These are phyloP conservation scores for Neonectria coccinea DNA, from an alignment of 2,329 filamentous ascomycete genomes.

Conservation along the genomic window DNA sequence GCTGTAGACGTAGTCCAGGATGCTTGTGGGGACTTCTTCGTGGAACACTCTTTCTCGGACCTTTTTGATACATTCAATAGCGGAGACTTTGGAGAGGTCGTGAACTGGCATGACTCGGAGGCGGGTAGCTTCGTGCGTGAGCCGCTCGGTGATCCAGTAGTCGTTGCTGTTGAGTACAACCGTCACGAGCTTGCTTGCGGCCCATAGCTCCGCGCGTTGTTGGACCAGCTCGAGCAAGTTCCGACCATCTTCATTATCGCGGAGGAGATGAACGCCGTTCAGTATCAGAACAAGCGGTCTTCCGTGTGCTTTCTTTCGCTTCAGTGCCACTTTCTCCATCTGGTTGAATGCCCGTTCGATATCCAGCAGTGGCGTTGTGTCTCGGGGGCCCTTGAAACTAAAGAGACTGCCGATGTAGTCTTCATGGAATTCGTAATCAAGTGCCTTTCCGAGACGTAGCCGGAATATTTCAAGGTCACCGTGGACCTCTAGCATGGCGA, in stretches of 20 bases:
- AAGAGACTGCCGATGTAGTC: slow-evolving; percentile 79
- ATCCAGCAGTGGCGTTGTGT: slow-evolving; percentile 75
- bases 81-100: slow-evolving; percentile 61
- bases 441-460: slow-evolving; percentile 75
- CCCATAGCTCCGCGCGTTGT: slow-evolving; percentile 79
- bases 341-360: slow-evolving; percentile 81
- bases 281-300: slow-evolving; percentile 74
- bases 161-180: slow-evolving; percentile 68
- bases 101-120: slow-evolving; percentile 66
- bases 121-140: slow-evolving; percentile 66
- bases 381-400: slow-evolving; percentile 76
- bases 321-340: slow-evolving; percentile 75
- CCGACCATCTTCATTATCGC: slow-evolving; percentile 74
- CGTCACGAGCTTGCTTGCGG: slow-evolving; percentile 76
- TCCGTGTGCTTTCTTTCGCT: slow-evolving; percentile 58
- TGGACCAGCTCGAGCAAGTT: slow-evolving; percentile 77
- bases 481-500: slow-evolving; percentile 78
- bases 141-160: slow-evolving; percentile 68
- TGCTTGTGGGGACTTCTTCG: slow-evolving; percentile 52
- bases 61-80: slow-evolving; percentile 59
- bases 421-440: slow-evolving; percentile 76
- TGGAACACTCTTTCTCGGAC: slow-evolving; percentile 61
- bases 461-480: slow-evolving; percentile 78
- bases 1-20: slow-evolving; percentile 65
- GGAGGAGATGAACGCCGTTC: slow-evolving; percentile 74